Base-by-base conservation (phyloP, 306 rosid species). In the Fagus sylvatica region DNA sequence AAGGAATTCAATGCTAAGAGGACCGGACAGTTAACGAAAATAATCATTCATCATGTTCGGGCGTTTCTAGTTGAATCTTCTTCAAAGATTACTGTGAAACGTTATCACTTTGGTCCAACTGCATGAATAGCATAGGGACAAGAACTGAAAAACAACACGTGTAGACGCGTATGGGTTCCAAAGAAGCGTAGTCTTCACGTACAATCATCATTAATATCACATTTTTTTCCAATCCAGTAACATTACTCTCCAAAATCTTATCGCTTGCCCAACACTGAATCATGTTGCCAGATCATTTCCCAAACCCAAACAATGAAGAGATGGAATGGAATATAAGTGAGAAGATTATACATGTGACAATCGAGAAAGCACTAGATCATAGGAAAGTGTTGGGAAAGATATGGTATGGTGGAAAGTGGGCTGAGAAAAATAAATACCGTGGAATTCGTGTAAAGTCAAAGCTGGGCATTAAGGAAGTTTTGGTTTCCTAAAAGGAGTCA, bases 401-500 rank as follows among this genome's bases (percentile, higher is more conserved):
- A 54, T 55, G 74, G 41, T 71, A 16, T 42, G 78, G 55, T 43
- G 17, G 65, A 37, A 0, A 37, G 66, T 22, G 19, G 37, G 75
- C 65, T 5, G 19, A 7, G 42, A 56, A 46, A 46, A 42, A 48
- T 8, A 22, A 22, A 75, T 33, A 5, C 41, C 32, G 77, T 42
- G 10, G 46, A 72, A 73, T 43, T 12, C 17, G 19, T 22, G 7
- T 33, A 4, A 42, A 76, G 84, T 81, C 80, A 86, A 88, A 73
- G 42, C 81, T 65, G 34, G 83, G 71, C 64, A 83, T 79, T 74
- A 55, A 75, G 61, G 71, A 80, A 78, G 76, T 55, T 79, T 43
- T 78, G 79, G 90, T 85, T 86, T 89, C 88, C 83, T 55, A 76
- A 72, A 42, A 72, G 79, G 83, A 42, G 85, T 91, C 90, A 83